Conservation (phyloP, 129 eudicot species). For the Chrysanthemum seticuspe region DNA sequence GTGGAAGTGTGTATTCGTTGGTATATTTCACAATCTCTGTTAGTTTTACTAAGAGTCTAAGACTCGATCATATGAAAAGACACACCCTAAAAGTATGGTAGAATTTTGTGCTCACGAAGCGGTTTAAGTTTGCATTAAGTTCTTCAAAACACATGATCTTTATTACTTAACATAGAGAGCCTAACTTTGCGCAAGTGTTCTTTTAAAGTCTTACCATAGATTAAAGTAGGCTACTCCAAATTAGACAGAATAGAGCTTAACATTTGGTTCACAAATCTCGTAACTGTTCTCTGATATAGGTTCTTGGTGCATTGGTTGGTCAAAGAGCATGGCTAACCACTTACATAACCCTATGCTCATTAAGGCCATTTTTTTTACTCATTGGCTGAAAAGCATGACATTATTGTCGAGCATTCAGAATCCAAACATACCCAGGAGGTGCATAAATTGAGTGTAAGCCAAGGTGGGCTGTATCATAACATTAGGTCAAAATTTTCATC, state of each 20-base stretch:
- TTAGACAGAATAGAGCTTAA: neutral
- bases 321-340: too few relatives aligned
- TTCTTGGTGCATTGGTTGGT: too few relatives aligned
- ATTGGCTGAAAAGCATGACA: too few relatives aligned
- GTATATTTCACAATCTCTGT: neutral
- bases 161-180: neutral
- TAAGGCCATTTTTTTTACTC: too few relatives aligned
- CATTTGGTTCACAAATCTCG: too few relatives aligned
- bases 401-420: too few relatives aligned
- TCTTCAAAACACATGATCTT: slow-evolving; percentile 8
- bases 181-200: neutral
- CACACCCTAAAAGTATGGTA: neutral
- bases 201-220: neutral
- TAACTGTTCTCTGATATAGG: neutral
- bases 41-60: neutral
- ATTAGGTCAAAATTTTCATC: too few relatives aligned
- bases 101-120: neutral
- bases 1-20: neutral
- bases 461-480: too few relatives aligned
- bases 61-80: neutral
- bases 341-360: too few relatives aligned
- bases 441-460: too few relatives aligned
- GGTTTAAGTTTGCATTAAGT: neutral
- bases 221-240: neutral
- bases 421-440: too few relatives aligned